These are phyloP conservation scores for Stygiomarasmius scandens DNA, from an alignment of 1,284 basidiomycete species.

Conservation along the genomic window DNA sequence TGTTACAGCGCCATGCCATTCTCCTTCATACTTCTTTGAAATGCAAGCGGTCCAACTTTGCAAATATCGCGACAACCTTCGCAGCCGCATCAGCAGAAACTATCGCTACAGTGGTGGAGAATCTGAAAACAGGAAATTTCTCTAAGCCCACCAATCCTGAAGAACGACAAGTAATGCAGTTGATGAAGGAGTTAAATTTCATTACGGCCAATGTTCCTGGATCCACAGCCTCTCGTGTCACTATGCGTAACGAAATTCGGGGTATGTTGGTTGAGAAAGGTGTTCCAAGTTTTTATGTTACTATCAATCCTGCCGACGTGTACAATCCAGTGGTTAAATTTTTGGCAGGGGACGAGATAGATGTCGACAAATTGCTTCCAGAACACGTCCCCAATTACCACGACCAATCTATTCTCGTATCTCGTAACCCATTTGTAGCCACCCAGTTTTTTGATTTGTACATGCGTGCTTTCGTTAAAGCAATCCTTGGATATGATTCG, in stretches of 20 bases:
- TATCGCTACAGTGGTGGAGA: slow-evolving; percentile 23
- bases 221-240: slow-evolving; percentile 26
- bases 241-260: slow-evolving; percentile 40
- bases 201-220: slow-evolving; percentile 34
- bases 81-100: slow-evolving; percentile 20
- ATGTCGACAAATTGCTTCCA: slow-evolving; percentile 29
- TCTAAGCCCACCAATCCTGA: slow-evolving; percentile 25
- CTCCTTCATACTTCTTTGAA: slow-evolving; percentile 32
- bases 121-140: slow-evolving; percentile 17
- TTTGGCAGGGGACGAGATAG: slow-evolving; percentile 34
- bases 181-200: slow-evolving; percentile 37
- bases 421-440: slow-evolving; percentile 37
- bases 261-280: slow-evolving; percentile 32
- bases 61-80: slow-evolving; percentile 23
- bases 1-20: slow-evolving; percentile 31
- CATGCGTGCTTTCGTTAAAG: slow-evolving; percentile 37
- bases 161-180: slow-evolving; percentile 26
- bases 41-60: slow-evolving; percentile 24
- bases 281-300: slow-evolving; percentile 38
- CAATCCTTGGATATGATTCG: slow-evolving; percentile 27
- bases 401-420: slow-evolving; percentile 32
- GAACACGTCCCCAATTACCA: slow-evolving; percentile 28
- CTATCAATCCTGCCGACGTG: slow-evolving; percentile 44
- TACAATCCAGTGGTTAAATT: slow-evolving; percentile 37
- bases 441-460: slow-evolving; percentile 40